Evolutionary conservation across 768 basidiomycete genomes (phyloP).

Genomic region (Podaxis sp.): DNA sequence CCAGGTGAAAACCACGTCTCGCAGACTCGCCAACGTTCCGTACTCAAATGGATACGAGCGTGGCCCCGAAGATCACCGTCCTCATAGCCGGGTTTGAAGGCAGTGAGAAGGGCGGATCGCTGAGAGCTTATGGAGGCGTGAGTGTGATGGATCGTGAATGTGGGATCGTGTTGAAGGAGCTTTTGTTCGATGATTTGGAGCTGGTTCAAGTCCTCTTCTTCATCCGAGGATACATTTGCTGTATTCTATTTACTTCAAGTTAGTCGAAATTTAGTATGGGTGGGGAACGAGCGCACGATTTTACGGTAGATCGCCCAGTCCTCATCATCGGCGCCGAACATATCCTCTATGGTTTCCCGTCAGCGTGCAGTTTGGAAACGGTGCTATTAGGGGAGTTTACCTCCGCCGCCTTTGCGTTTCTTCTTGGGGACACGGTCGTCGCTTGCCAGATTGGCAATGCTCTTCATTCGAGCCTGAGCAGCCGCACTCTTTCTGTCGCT

Average conservation of each 20-base stretch:
- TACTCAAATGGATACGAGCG: conserved; percentile 81
- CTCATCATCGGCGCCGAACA: conserved; percentile 90
- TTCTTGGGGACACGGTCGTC: conserved; percentile 83
- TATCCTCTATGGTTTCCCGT: conserved; percentile 53
- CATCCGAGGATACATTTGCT: conserved; percentile 70
- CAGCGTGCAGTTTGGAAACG: too few relatives aligned
- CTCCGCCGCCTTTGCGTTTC: conserved; percentile 73
- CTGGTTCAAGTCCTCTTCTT: conserved; percentile 82
- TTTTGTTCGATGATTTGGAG: conserved; percentile 75
- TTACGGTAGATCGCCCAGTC: conserved; percentile 99
- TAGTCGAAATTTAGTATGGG: neutral
- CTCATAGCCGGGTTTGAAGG: conserved; percentile 77
- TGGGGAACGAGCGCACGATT: conserved; percentile 52
- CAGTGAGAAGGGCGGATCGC: conserved; percentile 79
- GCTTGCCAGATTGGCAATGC: conserved; percentile 84
- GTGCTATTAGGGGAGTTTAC: too few relatives aligned
- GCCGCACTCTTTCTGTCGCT: conserved; percentile 92
- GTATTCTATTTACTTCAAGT: conserved; percentile 46
- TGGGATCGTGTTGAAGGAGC: conserved; percentile 78
- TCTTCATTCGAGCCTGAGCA: conserved; percentile 91
- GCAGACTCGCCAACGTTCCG: conserved; percentile 86
- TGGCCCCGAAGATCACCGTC: conserved; percentile 62
- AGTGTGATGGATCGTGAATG: conserved; percentile 78
- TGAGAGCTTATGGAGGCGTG: conserved; percentile 73
- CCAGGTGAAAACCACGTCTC: conserved; percentile 90